phyloP scores from a whole-genome alignment of 1,139 yeast genomes.

The Sugiyamaella pinicola region DNA sequence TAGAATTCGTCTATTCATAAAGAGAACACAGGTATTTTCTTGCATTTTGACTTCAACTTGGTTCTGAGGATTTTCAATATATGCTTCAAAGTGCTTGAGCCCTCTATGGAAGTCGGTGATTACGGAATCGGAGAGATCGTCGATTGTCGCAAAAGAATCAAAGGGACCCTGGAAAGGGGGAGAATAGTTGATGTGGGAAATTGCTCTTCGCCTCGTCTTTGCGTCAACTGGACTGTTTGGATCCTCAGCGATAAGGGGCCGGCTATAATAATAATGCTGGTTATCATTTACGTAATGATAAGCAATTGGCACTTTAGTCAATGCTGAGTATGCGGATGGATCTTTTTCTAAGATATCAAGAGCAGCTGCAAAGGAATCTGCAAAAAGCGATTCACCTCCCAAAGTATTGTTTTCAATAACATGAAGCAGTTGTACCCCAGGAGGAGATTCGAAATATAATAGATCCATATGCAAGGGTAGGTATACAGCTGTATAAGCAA shows the following conservation, averaged over 20 bases:
- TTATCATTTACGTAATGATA: conserved; percentile 69
- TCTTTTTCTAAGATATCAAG: conserved; percentile 55
- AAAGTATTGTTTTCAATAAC: conserved; percentile 60
- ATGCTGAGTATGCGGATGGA: conserved; percentile 64
- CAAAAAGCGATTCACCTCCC: conserved; percentile 75
- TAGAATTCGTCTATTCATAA: conserved; percentile 71
- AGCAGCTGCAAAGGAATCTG: conserved; percentile 76
- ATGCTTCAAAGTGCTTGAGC: conserved; percentile 58
- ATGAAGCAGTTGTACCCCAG: conserved; percentile 76
- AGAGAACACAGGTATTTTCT: conserved; percentile 67
- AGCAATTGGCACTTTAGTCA: conserved; percentile 65
- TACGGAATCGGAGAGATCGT: conserved; percentile 26
- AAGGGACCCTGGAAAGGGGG: conserved; percentile 89
- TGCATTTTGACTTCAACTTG: conserved; percentile 59
- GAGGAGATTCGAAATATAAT: conserved; percentile 79
- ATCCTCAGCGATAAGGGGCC: conserved; percentile 69
- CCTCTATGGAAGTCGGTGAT: conserved; percentile 64
- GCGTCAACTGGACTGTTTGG: conserved; percentile 40
- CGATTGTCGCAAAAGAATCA: conserved; percentile 45
- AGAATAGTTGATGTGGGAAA: conserved; percentile 69
- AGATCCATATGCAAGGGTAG: conserved; percentile 82
- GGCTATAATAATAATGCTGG: conserved; percentile 62
- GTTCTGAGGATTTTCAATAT: conserved; percentile 57
- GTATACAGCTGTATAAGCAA: conserved; percentile 68
- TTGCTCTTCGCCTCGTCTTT: conserved; percentile 40